Base-by-base conservation (phyloP, 495 filamentous ascomycete species). In the Rostrohypoxylon terebratum region DNA sequence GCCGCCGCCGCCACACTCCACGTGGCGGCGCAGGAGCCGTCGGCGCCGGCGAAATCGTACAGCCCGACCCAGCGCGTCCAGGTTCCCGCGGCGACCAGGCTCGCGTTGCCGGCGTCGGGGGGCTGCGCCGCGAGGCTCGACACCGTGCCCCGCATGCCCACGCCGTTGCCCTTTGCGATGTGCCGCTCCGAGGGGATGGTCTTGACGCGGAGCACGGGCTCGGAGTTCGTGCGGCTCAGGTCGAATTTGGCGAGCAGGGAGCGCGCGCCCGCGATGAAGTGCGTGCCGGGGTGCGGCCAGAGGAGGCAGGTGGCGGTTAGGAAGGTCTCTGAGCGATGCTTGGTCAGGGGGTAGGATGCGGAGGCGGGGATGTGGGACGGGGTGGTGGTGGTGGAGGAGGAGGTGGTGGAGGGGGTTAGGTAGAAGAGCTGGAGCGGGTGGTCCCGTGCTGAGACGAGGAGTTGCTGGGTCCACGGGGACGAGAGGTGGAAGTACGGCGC, bases 81-180 rank as follows among this genome's bases (percentile, higher is more conserved):
- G 1, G 94, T 97, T 0, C 94, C 96, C 0, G 93, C 94, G 2
- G 93, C 94, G 2, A 98, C 80, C 2, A 97, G 82, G 10, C 83
- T 82, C 2, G 71, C 77, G 2, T 76, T 75, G 10, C 53, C 58
- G 28, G 57, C 23, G 5, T 77, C 77, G 13, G 72, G 66, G 2
- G 81, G 79, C 40, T 82, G 77, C 1, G 78, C 72, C 0, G 74
- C 72, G 42, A 99, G 78, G 0, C 92, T 89, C 2, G 90, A 91
- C 1, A 98, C 83, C 45, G 92, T 90, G 1, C 96, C 96, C 66
- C 91, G 92, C 90, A 96, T 96, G 8, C 93, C 93, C 10, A 91
- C 81, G 13, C 90, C 90, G 16, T 89, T 89, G 20, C 90, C 90
- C 55, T 91, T 90, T 25, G 87, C 82, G 58, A 91, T 85, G 74